These are phyloP conservation scores for Pinus albicaulis DNA, from an alignment of 75 land plant genomes.

Conservation along the genomic window DNA sequence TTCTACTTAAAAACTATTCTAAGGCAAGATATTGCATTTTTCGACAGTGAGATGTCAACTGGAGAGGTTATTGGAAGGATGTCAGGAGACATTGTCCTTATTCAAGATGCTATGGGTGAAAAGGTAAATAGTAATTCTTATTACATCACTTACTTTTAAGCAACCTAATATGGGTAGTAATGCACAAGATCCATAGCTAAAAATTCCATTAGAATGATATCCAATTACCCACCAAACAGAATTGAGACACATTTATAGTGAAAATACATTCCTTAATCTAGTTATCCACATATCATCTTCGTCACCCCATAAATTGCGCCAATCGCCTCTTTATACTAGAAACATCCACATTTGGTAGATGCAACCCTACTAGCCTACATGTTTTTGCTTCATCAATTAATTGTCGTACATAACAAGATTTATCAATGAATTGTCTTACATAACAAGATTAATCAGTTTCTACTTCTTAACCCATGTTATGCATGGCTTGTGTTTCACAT, in stretches of 20 bases:
- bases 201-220: neutral
- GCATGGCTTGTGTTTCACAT: too few relatives aligned
- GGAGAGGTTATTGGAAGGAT: constrained; percentile 82
- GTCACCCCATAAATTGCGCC: neutral
- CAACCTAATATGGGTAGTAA: neutral
- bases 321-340: neutral
- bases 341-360: neutral
- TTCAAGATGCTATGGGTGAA: constrained; percentile 93
- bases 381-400: neutral
- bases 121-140: constrained; percentile 37
- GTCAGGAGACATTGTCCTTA: constrained; percentile 84
- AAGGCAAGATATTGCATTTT: constrained; percentile 78
- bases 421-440: neutral
- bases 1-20: constrained; percentile 69
- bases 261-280: neutral
- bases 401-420: too few relatives aligned
- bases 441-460: too few relatives aligned
- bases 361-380: neutral
- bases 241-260: neutral
- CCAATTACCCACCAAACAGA: neutral
- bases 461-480: too few relatives aligned
- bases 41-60: constrained; percentile 76
- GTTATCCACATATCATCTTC: neutral
- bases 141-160: neutral
- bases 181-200: neutral